Evolutionary conservation across 2,329 filamentous ascomycete species (phyloP), one percentile per base, ranked within the genome.

Genomic region (Phoma herbarum): DNA sequence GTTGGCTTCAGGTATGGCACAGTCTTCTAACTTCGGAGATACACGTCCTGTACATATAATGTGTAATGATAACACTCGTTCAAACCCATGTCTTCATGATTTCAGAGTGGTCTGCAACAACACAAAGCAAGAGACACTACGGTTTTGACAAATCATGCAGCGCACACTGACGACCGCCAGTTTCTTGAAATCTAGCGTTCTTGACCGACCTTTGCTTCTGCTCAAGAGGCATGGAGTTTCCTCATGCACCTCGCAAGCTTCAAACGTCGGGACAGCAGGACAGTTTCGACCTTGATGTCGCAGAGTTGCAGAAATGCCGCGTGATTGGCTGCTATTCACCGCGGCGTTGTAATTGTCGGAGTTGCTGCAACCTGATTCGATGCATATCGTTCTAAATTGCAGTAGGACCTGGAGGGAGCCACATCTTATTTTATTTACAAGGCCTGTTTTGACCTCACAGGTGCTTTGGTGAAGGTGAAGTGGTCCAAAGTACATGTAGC

Each of bases 291-390:
- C 25, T 49, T 2, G 25, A n/a, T 45, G 31, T 42, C 50, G 56
- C 46, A 54, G 31, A 14, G 37, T 20, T 2, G 12, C 12, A 18
- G 7, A 14, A 12, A 20, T 7, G 42, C 37, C 25, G 23, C 29
- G 18, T 63, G 64, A 69, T 68, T 68, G 65, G 67, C 60, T 48
- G 26, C 28, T 20, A 28, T 20, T n/a, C 18, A 35, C 35, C 49
- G 64, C 68, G 67, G 67, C 66, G 67, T 56, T 41, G 12, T 52
- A 57, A 56, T 47, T 44, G 33, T 64, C 62, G 57, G 61, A 59
- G 52, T 60, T 57, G 56, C 57, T 63, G 62, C 31, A 57, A 39
- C 57, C 59, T 60, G 50, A 67, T 67, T 68, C 57, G 67, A 61
- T 62, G 57, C 46, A 31, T 43, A 51, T 29, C 37, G 31, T 29